A percentile compares a stretch with the other conserved stretches of the same genome.
Evolutionary conservation across 306 rosid genomes (phyloP).

Genomic region (Malus fusca): DNA sequence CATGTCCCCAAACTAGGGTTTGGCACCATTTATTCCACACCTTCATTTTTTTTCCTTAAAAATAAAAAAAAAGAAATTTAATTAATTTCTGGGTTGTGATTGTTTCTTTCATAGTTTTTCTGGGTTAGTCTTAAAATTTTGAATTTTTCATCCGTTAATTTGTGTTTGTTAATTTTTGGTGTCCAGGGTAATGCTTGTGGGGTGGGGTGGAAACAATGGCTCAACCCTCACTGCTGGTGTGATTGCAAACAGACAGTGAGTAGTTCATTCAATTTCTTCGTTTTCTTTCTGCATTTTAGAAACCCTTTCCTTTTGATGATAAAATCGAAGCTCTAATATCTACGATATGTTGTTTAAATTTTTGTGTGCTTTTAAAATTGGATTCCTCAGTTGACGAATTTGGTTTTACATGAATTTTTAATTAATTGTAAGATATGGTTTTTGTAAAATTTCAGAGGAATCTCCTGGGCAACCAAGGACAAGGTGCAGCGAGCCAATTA

Average conservation of each 20-base stretch:
- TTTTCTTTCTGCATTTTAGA: background rate
- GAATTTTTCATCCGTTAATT: background rate
- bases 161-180: background rate
- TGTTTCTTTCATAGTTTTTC: background rate
- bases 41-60: background rate
- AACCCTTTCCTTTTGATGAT: background rate
- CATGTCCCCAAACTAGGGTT: slow-evolving; percentile 89
- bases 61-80: background rate
- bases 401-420: background rate
- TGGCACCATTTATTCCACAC: slow-evolving; percentile 7
- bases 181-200: slow-evolving; percentile 88
- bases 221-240: slow-evolving; percentile 85
- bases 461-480: slow-evolving; percentile 98
- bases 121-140: background rate
- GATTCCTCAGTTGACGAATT: background rate
- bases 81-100: background rate
- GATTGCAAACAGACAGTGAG: slow-evolving; percentile 88
- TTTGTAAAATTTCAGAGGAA: slow-evolving; percentile 52
- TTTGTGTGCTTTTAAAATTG: background rate
- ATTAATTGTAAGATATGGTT: slow-evolving; percentile 8
- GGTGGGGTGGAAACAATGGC: slow-evolving; percentile 99
- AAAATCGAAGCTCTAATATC: background rate
- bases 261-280: slow-evolving; percentile 10
- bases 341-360: background rate
- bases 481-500: slow-evolving; percentile 91